Conservation (phyloP, 2,329 filamentous ascomycete genomes). For the Aquanectria penicillioides region DNA sequence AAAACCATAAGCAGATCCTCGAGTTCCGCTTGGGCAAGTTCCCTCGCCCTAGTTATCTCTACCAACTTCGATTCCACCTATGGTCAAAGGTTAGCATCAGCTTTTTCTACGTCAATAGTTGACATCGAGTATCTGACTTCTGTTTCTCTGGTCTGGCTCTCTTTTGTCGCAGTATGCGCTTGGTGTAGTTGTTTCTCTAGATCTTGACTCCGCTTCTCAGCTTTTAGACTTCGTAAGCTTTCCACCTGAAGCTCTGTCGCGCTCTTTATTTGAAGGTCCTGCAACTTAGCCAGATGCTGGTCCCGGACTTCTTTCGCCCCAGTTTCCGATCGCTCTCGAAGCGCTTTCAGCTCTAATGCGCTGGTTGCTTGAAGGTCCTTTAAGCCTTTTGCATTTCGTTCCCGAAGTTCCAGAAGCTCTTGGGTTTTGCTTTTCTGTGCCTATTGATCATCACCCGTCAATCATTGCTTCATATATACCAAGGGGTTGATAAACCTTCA, state of each 20-base stretch:
- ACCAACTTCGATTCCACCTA: constrained; percentile 46
- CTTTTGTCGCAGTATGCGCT: constrained; percentile 28
- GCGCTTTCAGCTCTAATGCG: constrained; percentile 30
- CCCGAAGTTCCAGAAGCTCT: constrained; percentile 62
- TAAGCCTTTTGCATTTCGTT: constrained; percentile 28
- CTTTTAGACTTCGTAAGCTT: constrained; percentile 36
- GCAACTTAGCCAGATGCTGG: constrained; percentile 59
- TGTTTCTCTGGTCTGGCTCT: constrained; percentile 34
- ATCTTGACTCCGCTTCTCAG: constrained; percentile 34
- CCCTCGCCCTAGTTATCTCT: constrained; percentile 68
- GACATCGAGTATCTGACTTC: constrained; percentile 34
- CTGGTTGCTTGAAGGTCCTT: constrained; percentile 26
- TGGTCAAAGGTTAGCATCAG: constrained; percentile 25
- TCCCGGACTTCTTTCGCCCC: constrained; percentile 23
- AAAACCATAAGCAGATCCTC: constrained; percentile 87
- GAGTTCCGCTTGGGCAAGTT: constrained; percentile 75
- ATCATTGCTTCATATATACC: not conserved
- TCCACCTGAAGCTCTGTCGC: constrained; percentile 35
- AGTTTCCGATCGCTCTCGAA: constrained; percentile 24
- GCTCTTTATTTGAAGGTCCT: constrained; percentile 48
- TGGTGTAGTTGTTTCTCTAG: constrained; percentile 43
- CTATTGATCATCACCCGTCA: constrained; percentile 52
- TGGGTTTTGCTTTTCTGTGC: constrained; percentile 68
- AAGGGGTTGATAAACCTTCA: constrained; percentile 58
- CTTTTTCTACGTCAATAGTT: constrained; percentile 36